phyloP scores from a whole-genome alignment of 495 filamentous ascomycete genomes.

The Pyrenopolyporus hunteri region DNA sequence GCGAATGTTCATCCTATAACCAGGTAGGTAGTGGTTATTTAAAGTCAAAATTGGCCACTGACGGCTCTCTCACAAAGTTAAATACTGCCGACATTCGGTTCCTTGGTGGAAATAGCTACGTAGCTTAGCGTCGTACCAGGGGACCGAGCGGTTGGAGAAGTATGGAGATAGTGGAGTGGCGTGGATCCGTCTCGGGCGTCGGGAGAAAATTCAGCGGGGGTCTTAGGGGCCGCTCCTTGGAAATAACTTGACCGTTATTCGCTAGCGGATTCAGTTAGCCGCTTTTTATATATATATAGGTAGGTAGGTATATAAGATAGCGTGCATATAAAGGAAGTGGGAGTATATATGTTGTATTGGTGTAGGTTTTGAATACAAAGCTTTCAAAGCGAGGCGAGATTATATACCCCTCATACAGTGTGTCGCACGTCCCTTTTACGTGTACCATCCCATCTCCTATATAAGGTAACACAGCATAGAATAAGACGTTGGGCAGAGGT shows the following conservation, averaged over 20 bases:
- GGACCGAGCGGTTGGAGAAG: slow-evolving; percentile 30
- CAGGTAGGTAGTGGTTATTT: no score
- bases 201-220: slow-evolving; percentile 39
- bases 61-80: slow-evolving; percentile 25
- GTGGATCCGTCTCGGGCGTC: slow-evolving; percentile 28
- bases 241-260: slow-evolving; percentile 35
- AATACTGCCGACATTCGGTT: slow-evolving; percentile 34
- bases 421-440: no score
- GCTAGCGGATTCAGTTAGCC: slow-evolving; percentile 8
- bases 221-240: slow-evolving; percentile 11
- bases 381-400: no score
- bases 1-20: slow-evolving; percentile 6
- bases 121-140: slow-evolving; percentile 24
- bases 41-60: slow-evolving; percentile 20
- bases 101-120: slow-evolving; percentile 3
- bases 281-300: slow-evolving; percentile 1
- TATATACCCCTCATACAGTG: no score
- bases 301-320: no score
- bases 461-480: no score
- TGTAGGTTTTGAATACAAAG: no score
- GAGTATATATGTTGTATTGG: no score
- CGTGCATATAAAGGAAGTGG: no score
- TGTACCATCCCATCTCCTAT: no score
- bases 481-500: no score
- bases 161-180: slow-evolving; percentile 26